Evolutionary conservation across 1,284 basidiomycete species (phyloP).

Genomic region (Mycosarcoma mackinlayi): DNA sequence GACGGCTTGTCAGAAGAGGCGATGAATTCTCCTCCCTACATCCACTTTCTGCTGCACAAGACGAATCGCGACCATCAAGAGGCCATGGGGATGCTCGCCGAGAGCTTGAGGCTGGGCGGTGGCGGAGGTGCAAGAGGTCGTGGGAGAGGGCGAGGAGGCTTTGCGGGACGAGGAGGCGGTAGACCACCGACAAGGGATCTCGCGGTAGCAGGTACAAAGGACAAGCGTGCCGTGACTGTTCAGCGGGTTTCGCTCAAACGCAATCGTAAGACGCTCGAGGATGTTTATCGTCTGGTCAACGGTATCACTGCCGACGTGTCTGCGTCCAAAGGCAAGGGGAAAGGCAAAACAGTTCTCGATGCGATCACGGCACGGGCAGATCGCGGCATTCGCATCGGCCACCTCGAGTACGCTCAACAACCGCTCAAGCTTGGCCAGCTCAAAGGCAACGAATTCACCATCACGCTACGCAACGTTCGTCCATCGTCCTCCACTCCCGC

Average conservation of each 20-base stretch:
- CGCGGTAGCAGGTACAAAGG: constrained; percentile 93
- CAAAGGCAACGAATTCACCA: constrained; percentile 93
- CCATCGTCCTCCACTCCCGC: constrained; percentile 8
- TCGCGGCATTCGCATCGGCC: constrained; percentile 85
- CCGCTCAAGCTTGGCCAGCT: constrained; percentile 91
- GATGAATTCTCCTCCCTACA: constrained; percentile 76
- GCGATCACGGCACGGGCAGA: constrained; percentile 45
- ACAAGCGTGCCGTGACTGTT: constrained; percentile 95
- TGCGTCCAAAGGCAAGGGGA: constrained; percentile 14
- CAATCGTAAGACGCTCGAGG: constrained; percentile 80
- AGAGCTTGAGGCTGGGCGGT: constrained; percentile 68
- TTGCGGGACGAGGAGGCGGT: constrained; percentile 22
- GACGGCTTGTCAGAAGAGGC: constrained; percentile 70
- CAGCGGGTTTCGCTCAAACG: constrained; percentile 89
- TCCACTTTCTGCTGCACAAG: constrained; percentile 97
- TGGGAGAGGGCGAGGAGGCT: constrained; percentile 33
- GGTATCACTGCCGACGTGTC: constrained; percentile 60
- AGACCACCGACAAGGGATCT: constrained; percentile 73
- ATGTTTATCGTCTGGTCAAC: constrained; percentile 78
- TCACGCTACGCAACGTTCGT: constrained; percentile 82
- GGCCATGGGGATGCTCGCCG: constrained; percentile 80
- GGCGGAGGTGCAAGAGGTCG: constrained; percentile 33
- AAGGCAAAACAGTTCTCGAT: constrained; percentile 32
- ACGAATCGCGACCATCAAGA: constrained; percentile 98
- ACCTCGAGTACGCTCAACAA: constrained; percentile 83